Evolutionary conservation across 2,329 filamentous ascomycete genomes (phyloP).

Genomic region (Parastagonospora avenae): DNA sequence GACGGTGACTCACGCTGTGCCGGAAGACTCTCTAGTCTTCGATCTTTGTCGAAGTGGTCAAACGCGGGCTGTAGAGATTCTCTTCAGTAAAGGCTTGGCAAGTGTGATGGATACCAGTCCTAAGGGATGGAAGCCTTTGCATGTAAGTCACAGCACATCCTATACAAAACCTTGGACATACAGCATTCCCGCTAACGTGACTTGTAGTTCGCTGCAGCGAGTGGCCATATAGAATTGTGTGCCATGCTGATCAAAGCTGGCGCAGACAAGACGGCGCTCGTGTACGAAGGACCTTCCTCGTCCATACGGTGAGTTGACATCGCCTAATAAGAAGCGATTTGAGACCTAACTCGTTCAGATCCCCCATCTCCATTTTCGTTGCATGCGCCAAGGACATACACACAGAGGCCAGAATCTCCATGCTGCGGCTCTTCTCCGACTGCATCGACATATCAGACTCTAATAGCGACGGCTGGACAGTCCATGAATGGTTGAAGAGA

Average conservation of each 20-base stretch:
- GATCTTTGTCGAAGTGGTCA: slow-evolving; percentile 13
- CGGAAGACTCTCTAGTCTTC: slow-evolving; percentile 18
- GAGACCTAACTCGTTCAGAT: slow-evolving; percentile 1
- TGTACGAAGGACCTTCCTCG: slow-evolving; percentile 16
- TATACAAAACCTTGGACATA: no score
- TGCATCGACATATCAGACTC: slow-evolving; percentile 15
- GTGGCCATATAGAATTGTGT: slow-evolving; percentile 13
- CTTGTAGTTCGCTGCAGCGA: slow-evolving; percentile 13
- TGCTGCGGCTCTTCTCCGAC: slow-evolving; percentile 18
- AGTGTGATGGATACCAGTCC: slow-evolving; percentile 21
- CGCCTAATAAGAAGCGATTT: not conserved
- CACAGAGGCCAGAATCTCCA: slow-evolving; percentile 14
- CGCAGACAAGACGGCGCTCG: slow-evolving; percentile 17
- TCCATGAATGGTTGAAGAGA: slow-evolving; percentile 21
- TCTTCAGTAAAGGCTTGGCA: slow-evolving; percentile 9
- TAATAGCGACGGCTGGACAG: slow-evolving; percentile 14
- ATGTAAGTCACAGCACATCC: slow-evolving; percentile 3
- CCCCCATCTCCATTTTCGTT: slow-evolving; percentile 16
- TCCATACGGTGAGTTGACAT: slow-evolving; percentile 10
- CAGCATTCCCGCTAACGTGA: not conserved
- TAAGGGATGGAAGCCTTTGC: slow-evolving; percentile 14
- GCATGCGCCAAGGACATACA: slow-evolving; percentile 3
- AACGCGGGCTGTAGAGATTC: slow-evolving; percentile 13
- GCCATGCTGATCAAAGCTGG: slow-evolving; percentile 14
- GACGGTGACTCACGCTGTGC: slow-evolving; percentile 9